Evolutionary conservation across 2,329 filamentous ascomycete genomes (phyloP).

Genomic region (Calonectria multiphialidica): DNA sequence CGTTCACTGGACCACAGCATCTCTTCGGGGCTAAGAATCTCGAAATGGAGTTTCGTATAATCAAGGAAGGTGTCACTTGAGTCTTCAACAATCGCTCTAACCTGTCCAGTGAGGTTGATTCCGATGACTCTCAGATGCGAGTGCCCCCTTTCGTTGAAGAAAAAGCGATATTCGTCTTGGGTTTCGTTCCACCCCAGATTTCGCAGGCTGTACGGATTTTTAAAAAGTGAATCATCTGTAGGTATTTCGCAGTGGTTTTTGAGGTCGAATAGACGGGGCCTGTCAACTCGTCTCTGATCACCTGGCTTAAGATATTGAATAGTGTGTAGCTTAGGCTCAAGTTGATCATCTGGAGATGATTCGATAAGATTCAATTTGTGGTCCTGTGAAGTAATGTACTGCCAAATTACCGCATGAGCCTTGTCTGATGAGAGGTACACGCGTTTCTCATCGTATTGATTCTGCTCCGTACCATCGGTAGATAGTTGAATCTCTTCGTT

Average conservation of each 20-base stretch:
- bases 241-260: conserved; percentile 29
- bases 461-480: conserved; percentile 29
- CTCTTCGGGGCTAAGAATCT: conserved; percentile 29
- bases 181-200: conserved; percentile 41
- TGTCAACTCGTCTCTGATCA: conserved; percentile 36
- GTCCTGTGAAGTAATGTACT: conserved; percentile 36
- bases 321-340: conserved; percentile 40
- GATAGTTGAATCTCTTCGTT: conserved; percentile 31
- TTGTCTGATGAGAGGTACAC: conserved; percentile 33
- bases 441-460: conserved; percentile 32
- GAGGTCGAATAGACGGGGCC: conserved; percentile 43
- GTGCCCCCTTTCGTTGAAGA: conserved; percentile 46
- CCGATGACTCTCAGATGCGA: conserved; percentile 37
- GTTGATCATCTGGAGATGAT: conserved; percentile 42
- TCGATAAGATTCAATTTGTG: conserved; percentile 37
- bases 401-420: conserved; percentile 36
- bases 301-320: conserved; percentile 44
- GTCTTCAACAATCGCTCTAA: conserved; percentile 38
- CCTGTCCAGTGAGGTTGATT: conserved; percentile 26
- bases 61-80: conserved; percentile 43
- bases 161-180: conserved; percentile 41
- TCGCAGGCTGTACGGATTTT: conserved; percentile 35
- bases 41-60: conserved; percentile 34
- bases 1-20: conserved; percentile 46
- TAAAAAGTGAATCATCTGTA: conserved; percentile 39